Evolutionary conservation across 306 rosid genomes (phyloP).

Genomic region (Sicyos edulis): DNA sequence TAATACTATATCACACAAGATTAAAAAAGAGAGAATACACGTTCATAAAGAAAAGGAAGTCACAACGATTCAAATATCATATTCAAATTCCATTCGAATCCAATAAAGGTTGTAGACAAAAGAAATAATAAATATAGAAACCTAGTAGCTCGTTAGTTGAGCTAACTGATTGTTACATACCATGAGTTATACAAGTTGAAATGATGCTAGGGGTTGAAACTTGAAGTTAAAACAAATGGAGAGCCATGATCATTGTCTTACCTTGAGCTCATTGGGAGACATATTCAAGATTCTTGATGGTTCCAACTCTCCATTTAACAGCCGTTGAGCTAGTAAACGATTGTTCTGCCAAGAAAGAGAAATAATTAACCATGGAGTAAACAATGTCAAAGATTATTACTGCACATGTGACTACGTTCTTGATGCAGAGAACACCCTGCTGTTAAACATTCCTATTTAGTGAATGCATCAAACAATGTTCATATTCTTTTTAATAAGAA

Average conservation of each 20-base stretch:
- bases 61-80: background rate
- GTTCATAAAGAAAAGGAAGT: background rate
- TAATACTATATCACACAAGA: constrained; percentile 6
- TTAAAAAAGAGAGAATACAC: background rate
- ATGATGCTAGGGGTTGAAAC: background rate
- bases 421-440: constrained; percentile 9
- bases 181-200: background rate
- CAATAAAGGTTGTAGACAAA: background rate
- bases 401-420: background rate
- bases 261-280: constrained; percentile 94
- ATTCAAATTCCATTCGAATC: background rate
- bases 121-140: background rate
- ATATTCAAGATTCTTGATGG: constrained; percentile 70
- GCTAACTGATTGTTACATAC: background rate
- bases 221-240: constrained; percentile 1
- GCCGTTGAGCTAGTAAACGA: constrained; percentile 53
- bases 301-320: constrained; percentile 75
- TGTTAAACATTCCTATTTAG: background rate
- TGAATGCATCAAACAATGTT: background rate
- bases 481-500: background rate
- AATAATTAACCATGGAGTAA: background rate
- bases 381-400: constrained; percentile 8
- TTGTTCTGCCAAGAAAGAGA: constrained; percentile 42
- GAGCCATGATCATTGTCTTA: constrained; percentile 19
- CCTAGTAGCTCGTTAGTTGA: background rate